Evolutionary conservation across 768 basidiomycete species (phyloP).

Genomic region (Pleurotus pulmonarius): DNA sequence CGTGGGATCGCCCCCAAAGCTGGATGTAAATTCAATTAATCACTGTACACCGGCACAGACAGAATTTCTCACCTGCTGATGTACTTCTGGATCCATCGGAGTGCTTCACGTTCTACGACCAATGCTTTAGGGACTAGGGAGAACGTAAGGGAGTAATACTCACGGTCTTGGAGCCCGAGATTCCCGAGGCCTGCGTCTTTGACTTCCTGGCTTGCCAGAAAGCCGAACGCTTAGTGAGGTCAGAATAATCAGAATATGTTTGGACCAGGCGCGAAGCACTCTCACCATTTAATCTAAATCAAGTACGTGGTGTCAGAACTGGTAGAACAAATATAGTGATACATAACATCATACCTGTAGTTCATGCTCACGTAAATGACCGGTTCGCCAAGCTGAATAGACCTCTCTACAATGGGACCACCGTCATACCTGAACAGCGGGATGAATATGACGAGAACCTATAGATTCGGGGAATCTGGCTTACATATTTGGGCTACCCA

Average conservation of each 20-base stretch:
- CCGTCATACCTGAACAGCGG: conserved; percentile 37
- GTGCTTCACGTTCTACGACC: conserved; percentile 45
- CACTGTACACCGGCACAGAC: not conserved
- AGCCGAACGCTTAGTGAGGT: conserved; percentile 39
- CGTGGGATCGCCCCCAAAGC: conserved; percentile 56
- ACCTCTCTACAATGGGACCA: conserved; percentile 36
- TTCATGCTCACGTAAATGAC: conserved; percentile 54
- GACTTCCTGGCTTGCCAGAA: conserved; percentile 49
- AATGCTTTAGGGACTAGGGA: not conserved
- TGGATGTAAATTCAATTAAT: not conserved
- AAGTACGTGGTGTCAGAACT: not conserved
- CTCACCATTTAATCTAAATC: not conserved
- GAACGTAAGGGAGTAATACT: conserved; percentile 15
- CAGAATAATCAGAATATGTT: not conserved
- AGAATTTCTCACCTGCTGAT: conserved; percentile 35
- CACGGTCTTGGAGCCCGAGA: conserved; percentile 65
- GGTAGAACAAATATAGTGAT: no score
- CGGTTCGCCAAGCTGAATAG: conserved; percentile 36
- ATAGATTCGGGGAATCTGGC: conserved; percentile 3
- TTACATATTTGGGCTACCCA: conserved; percentile 33
- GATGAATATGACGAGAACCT: not conserved
- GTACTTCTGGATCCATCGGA: conserved; percentile 67
- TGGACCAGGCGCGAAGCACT: not conserved
- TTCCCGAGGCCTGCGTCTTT: conserved; percentile 49
- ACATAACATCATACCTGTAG: conserved; percentile 28